These are phyloP conservation scores for Plasmodium coatneyi DNA, from an alignment of 169 alveolate genomes.

Conservation along the genomic window DNA sequence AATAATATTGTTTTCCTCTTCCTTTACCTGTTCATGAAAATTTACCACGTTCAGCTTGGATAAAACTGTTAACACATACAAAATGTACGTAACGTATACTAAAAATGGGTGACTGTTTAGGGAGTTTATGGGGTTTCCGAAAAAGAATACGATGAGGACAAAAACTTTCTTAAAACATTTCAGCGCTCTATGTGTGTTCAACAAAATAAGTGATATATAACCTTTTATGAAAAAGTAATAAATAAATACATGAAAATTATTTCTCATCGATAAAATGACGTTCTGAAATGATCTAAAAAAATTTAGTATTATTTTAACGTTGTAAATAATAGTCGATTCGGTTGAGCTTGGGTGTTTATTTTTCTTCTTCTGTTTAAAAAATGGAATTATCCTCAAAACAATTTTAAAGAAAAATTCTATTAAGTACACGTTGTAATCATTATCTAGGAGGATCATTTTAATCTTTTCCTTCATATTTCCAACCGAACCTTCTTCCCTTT, in stretches of 20 bases:
- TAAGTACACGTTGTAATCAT: conserved; percentile 47
- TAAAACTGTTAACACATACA: conserved; percentile 50
- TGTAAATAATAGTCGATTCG: conserved; percentile 50
- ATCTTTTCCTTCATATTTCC: conserved; percentile 5
- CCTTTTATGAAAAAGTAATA: conserved; percentile 69
- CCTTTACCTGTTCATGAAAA: conserved; percentile 17
- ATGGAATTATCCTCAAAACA: conserved; percentile 63
- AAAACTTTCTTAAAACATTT: conserved; percentile 63
- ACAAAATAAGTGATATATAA: conserved; percentile 39
- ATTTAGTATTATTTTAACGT: conserved; percentile 36
- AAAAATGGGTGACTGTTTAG: conserved; percentile 56
- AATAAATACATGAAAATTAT: conserved; percentile 55
- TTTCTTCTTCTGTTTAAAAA: conserved; percentile 26
- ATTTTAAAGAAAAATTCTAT: conserved; percentile 65
- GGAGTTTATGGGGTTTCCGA: conserved; percentile 64
- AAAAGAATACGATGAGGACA: conserved; percentile 56
- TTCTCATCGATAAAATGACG: conserved; percentile 56
- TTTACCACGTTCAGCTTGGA: conserved; percentile 41
- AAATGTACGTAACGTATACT: conserved; percentile 67
- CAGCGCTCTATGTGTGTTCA: conserved; percentile 39
- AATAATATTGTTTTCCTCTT: conserved; percentile 21
- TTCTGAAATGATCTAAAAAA: conserved; percentile 51
- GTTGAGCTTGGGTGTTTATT: background rate
- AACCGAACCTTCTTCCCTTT: background rate
- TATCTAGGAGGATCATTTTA: conserved; percentile 53